A percentile compares a stretch with the other conserved stretches of the same genome.
Evolutionary conservation across 1,284 basidiomycete genomes (phyloP).

Genomic region (Cutaneotrichosporon mucoides): DNA sequence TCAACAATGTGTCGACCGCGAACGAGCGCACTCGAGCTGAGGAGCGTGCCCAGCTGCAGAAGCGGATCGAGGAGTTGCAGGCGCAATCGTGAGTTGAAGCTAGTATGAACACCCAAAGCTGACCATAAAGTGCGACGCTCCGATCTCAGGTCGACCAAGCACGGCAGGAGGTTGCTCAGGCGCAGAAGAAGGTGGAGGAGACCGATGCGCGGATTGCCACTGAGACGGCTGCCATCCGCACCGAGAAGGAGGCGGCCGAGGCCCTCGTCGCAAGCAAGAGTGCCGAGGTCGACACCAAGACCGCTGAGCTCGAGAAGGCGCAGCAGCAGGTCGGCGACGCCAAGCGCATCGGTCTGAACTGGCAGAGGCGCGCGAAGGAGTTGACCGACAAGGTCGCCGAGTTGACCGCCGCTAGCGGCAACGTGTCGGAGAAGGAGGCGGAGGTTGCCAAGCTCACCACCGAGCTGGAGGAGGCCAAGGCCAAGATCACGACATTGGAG

Average conservation of each 20-base stretch:
- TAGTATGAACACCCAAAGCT: neutral
- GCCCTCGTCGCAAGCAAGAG: slow-evolving; percentile 26
- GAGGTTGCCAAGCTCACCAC: slow-evolving; percentile 20
- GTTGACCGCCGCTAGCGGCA: neutral
- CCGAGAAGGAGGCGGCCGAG: slow-evolving; percentile 38
- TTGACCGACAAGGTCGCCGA: slow-evolving; percentile 10
- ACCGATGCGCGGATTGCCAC: slow-evolving; percentile 35
- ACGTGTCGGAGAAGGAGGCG: slow-evolving; percentile 27
- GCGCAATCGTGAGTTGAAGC: slow-evolving; percentile 61
- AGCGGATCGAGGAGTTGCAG: slow-evolving; percentile 71
- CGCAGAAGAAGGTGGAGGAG: slow-evolving; percentile 29
- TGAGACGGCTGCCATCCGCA: slow-evolving; percentile 31
- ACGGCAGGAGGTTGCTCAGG: slow-evolving; percentile 60
- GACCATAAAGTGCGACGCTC: slow-evolving; percentile 59
- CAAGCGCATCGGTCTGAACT: slow-evolving; percentile 36
- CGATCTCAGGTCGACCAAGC: slow-evolving; percentile 71
- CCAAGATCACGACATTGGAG: slow-evolving; percentile 24
- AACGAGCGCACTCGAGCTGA: slow-evolving; percentile 76
- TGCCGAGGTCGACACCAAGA: slow-evolving; percentile 27
- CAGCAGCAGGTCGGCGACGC: slow-evolving; percentile 25
- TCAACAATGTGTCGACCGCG: slow-evolving; percentile 84
- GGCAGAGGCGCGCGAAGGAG: slow-evolving; percentile 30
- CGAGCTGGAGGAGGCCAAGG: slow-evolving; percentile 27
- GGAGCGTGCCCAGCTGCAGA: slow-evolving; percentile 72
- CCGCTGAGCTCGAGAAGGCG: slow-evolving; percentile 24